These are phyloP conservation scores for Cladosporium sp. DNA, from an alignment of 2,329 filamentous ascomycete genomes.

Conservation along the genomic window DNA sequence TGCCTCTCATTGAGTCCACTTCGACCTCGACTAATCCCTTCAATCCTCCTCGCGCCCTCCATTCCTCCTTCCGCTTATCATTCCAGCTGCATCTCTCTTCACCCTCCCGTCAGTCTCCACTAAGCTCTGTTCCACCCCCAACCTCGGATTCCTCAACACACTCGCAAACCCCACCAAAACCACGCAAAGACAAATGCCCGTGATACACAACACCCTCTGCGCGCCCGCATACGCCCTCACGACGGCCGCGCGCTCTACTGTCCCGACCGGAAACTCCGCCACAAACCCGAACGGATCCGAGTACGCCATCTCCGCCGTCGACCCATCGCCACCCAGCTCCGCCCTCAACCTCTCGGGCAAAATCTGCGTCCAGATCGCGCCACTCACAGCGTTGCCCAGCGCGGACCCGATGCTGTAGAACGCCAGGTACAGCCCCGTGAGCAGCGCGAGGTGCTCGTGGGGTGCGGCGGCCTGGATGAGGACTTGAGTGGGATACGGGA, in stretches of 20 bases:
- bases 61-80: no score
- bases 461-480: slow-evolving; percentile 46
- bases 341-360: slow-evolving; percentile 43
- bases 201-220: slow-evolving; percentile 45
- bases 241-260: slow-evolving; percentile 37
- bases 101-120: slow-evolving; percentile 32
- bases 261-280: slow-evolving; percentile 38
- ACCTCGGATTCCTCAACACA: slow-evolving; percentile 40
- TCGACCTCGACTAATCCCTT: no score
- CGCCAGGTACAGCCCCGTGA: slow-evolving; percentile 52
- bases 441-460: slow-evolving; percentile 55
- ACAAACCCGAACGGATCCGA: slow-evolving; percentile 37
- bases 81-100: no score
- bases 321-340: slow-evolving; percentile 31
- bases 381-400: slow-evolving; percentile 51
- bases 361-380: slow-evolving; percentile 50
- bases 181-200: slow-evolving; percentile 44
- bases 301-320: slow-evolving; percentile 36
- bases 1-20: no score
- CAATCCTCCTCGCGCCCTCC: no score
- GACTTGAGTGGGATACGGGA: slow-evolving; percentile 48
- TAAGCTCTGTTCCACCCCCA: slow-evolving; percentile 42
- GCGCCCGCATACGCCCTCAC: slow-evolving; percentile 41
- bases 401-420: slow-evolving; percentile 56
- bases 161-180: slow-evolving; percentile 42